phyloP scores from a whole-genome alignment of 495 filamentous ascomycete species.

The Aspergillus taichungensis region DNA sequence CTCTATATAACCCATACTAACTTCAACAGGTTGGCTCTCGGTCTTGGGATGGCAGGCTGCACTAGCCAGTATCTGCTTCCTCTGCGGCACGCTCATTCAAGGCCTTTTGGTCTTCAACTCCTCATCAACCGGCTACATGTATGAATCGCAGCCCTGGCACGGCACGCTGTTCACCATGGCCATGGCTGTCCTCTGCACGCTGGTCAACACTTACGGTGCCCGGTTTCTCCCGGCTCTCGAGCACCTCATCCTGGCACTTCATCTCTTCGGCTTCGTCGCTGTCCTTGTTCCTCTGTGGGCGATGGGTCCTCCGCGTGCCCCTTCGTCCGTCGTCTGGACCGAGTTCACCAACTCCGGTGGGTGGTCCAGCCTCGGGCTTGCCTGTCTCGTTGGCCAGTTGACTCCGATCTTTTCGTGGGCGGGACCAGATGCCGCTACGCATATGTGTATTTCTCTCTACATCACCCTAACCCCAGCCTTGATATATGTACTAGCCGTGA shows the following conservation, averaged over 20 bases:
- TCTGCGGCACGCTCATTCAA: constrained; percentile 34
- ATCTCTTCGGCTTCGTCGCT: constrained; percentile 38
- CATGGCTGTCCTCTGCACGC: constrained; percentile 19
- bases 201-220: constrained; percentile 33
- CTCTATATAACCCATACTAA: neutral
- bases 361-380: constrained; percentile 32
- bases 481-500: neutral
- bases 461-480: neutral
- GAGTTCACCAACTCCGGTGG: constrained; percentile 29
- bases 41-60: constrained; percentile 34
- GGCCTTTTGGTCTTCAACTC: constrained; percentile 31
- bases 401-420: constrained; percentile 6
- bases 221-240: constrained; percentile 39
- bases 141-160: constrained; percentile 32
- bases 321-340: constrained; percentile 32
- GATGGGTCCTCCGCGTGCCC: constrained; percentile 18
- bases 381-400: constrained; percentile 19
- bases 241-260: constrained; percentile 36
- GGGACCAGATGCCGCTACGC: no score
- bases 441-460: constrained; percentile 5
- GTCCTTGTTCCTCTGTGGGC: constrained; percentile 29
- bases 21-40: constrained; percentile 31
- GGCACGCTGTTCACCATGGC: constrained; percentile 38
- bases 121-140: constrained; percentile 6
- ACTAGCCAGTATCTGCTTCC: constrained; percentile 18